Conservation (phyloP, 2,329 filamentous ascomycete genomes). For the Penicillium sp. region DNA sequence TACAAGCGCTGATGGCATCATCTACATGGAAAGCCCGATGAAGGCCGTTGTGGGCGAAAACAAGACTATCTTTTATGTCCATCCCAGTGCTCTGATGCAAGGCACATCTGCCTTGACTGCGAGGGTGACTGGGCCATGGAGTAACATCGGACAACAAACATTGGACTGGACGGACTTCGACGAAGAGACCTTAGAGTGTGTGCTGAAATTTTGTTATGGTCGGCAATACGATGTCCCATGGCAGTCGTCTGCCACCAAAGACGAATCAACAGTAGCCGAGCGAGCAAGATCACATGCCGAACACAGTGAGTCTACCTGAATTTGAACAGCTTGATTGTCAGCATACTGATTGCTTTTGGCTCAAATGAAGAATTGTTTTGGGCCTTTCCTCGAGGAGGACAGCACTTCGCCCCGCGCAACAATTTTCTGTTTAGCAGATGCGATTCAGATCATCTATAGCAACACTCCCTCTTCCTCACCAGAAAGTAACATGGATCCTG, state of each 20-base stretch:
- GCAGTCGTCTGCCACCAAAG: background rate
- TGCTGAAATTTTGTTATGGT: background rate
- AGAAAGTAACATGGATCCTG: background rate
- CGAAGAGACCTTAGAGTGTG: background rate
- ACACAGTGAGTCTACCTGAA: background rate
- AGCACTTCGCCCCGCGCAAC: no score
- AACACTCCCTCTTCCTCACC: background rate
- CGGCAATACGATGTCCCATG: background rate
- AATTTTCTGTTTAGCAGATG: background rate
- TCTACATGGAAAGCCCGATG: no score
- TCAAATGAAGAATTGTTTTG: background rate
- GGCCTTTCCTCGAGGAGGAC: background rate
- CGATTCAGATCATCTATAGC: background rate
- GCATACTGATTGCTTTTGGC: background rate
- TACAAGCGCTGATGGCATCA: no score
- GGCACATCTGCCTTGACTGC: no score
- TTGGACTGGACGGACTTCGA: constrained; percentile 1
- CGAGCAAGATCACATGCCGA: background rate
- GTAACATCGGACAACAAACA: background rate
- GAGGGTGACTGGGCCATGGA: background rate
- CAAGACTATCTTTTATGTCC: no score
- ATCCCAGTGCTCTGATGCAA: no score
- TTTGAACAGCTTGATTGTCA: background rate
- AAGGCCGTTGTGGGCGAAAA: no score
- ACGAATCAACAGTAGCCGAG: background rate